Conservation (phyloP, 2,329 filamentous ascomycete species). For the Colletotrichum godetiae region DNA sequence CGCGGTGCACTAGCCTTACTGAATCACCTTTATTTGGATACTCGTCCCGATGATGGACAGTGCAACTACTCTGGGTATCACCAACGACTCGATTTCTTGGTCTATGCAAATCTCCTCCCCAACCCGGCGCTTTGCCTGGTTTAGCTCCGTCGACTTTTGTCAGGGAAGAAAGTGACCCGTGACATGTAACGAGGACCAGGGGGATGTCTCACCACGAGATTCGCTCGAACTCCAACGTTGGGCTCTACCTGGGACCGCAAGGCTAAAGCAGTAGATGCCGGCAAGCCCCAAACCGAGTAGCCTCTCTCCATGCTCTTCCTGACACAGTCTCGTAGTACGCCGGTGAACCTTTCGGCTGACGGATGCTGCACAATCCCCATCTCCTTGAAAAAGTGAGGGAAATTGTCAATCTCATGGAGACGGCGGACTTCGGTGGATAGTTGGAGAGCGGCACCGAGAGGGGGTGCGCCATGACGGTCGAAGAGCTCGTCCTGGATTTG, state of each 20-base stretch:
- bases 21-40: no score
- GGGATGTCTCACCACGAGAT: not conserved
- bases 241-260: conserved; percentile 15
- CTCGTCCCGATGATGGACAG: not conserved
- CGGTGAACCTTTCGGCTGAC: conserved; percentile 42
- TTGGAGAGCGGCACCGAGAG: conserved; percentile 49
- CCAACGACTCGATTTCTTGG: not conserved
- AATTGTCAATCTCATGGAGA: conserved; percentile 54
- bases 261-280: not conserved
- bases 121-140: not conserved
- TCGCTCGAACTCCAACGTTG: not conserved
- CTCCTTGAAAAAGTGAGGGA: conserved; percentile 52
- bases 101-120: not conserved
- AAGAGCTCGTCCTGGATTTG: conserved; percentile 58
- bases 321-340: conserved; percentile 48
- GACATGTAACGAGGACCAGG: not conserved
- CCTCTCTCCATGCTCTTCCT: conserved; percentile 45
- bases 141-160: not conserved
- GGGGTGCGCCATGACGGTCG: conserved; percentile 57
- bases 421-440: conserved; percentile 56
- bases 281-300: conserved; percentile 41
- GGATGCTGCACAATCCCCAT: conserved; percentile 53
- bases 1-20: not conserved
- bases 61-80: not conserved
- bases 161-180: conserved; percentile 8